phyloP scores from a whole-genome alignment of 208 protist genomes.

The Herpetomonas tarakana region DNA sequence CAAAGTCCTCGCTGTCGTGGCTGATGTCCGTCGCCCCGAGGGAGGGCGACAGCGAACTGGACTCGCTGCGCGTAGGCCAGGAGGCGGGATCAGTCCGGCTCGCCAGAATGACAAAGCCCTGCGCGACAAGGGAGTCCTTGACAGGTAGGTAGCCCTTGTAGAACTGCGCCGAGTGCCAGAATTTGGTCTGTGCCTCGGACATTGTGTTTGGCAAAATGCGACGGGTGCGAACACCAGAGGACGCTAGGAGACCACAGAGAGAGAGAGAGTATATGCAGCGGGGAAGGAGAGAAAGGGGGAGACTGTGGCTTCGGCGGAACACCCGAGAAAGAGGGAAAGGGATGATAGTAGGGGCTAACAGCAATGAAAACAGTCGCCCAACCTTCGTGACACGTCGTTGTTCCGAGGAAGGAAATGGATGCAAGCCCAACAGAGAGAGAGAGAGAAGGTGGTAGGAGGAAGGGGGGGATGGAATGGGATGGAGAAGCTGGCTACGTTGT shows the following conservation, averaged over 20 bases:
- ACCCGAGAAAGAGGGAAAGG: no score
- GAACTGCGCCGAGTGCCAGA: slow-evolving; percentile 48
- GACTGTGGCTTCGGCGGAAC: no score
- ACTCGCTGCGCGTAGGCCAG: neutral
- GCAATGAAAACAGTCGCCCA: no score
- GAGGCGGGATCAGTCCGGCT: neutral
- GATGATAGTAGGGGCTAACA: no score
- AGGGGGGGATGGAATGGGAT: no score
- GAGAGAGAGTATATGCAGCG: neutral
- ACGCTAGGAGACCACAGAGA: neutral
- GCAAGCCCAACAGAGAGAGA: neutral
- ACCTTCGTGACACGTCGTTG: no score
- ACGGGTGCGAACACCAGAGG: neutral
- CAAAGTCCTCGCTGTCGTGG: neutral
- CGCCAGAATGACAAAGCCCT: slow-evolving; percentile 57
- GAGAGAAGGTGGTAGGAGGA: neutral
- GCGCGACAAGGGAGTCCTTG: slow-evolving; percentile 33
- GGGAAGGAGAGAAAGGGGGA: neutral
- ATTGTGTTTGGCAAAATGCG: slow-evolving; percentile 21
- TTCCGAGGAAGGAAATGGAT: no score
- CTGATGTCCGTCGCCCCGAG: neutral
- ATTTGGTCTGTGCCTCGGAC: slow-evolving; percentile 26
- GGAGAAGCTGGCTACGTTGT: no score
- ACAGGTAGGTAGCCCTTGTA: slow-evolving; percentile 76
- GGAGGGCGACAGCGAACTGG: neutral